Percentiles rank a stretch among this genome's conserved stretches.
phyloP scores from a whole-genome alignment of 192 early-diverging fungal species.

The Entomortierella lignicola region DNA sequence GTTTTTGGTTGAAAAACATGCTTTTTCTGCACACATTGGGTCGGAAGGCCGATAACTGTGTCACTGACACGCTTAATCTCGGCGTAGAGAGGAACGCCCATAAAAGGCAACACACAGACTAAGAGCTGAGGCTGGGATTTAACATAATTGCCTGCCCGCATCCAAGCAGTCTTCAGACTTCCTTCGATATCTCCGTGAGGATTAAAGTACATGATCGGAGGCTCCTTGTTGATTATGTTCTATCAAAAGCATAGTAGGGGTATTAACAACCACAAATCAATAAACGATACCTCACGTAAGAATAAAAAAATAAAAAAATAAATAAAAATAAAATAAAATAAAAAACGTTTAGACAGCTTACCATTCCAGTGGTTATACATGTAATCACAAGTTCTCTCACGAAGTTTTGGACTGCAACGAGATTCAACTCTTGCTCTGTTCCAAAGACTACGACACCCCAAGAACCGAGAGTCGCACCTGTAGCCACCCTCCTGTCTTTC shows the following conservation, averaged over 20 bases:
- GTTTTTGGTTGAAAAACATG: constrained; percentile 78
- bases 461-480: constrained; percentile 79
- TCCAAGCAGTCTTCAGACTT: constrained; percentile 75
- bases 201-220: constrained; percentile 63
- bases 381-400: constrained; percentile 79
- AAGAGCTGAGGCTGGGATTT: constrained; percentile 81
- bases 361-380: constrained; percentile 80
- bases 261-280: too few species aligned
- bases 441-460: constrained; percentile 88
- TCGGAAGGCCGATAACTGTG: constrained; percentile 87
- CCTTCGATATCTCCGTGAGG: constrained; percentile 76
- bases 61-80: constrained; percentile 92
- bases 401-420: constrained; percentile 73
- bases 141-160: constrained; percentile 73
- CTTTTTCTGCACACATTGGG: constrained; percentile 91
- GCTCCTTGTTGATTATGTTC: constrained; percentile 59
- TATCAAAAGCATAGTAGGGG: background rate
- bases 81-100: constrained; percentile 83
- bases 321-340: background rate
- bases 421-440: constrained; percentile 60
- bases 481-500: constrained; percentile 79
- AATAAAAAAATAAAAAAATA: too few species aligned
- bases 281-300: too few species aligned
- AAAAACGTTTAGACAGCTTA: constrained; percentile 36
- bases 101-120: constrained; percentile 85